Percentiles rank a stretch among this genome's conserved stretches.
Evolutionary conservation across 208 protist species (phyloP).

Genomic region (Trypanosoma avium): DNA sequence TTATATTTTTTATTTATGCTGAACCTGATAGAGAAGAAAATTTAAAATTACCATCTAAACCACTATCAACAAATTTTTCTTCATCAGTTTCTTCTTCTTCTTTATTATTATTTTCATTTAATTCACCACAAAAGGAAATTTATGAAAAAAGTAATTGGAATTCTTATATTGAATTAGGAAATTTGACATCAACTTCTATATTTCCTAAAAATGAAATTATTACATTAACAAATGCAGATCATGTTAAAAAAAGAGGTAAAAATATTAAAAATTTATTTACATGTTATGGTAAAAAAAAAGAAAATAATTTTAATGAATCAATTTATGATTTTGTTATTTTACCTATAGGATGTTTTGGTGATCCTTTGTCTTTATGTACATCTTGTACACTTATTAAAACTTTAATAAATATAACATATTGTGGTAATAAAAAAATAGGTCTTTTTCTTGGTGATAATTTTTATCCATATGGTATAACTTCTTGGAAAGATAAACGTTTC

Average conservation of each 20-base stretch:
- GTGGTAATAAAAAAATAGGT: conserved; percentile 7
- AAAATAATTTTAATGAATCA: not conserved
- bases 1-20: too few species aligned
- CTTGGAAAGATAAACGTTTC: not conserved
- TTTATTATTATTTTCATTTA: too few species aligned
- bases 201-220: not conserved
- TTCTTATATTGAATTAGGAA: not conserved
- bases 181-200: not conserved
- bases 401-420: conserved; percentile 6
- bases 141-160: not conserved
- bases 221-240: not conserved
- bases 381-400: conserved; percentile 2
- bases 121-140: not conserved
- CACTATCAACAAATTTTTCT: too few species aligned
- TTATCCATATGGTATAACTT: conserved; percentile 7
- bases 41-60: too few species aligned
- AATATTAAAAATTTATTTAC: not conserved
- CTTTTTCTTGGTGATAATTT: conserved; percentile 20
- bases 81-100: too few species aligned
- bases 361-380: not conserved
- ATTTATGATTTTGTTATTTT: conserved; percentile 14
- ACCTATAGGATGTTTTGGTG: conserved; percentile 14
- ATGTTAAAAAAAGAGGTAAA: not conserved
- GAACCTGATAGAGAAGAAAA: too few species aligned
- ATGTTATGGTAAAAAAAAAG: not conserved